phyloP scores from a whole-genome alignment of 2,329 filamentous ascomycete genomes.

The Fusarium sp. region DNA sequence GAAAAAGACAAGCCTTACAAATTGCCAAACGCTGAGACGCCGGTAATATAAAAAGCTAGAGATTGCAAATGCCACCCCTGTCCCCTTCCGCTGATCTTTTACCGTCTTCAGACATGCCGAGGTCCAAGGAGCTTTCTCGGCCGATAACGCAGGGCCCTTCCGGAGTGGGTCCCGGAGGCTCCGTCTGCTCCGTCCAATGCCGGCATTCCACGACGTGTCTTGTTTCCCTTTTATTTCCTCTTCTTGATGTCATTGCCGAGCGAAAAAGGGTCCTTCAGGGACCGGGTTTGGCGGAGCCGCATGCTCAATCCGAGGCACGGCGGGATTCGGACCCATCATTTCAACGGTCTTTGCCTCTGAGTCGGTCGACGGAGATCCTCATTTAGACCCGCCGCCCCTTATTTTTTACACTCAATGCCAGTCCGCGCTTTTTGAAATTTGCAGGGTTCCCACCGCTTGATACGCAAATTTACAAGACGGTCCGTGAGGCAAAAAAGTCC shows the following conservation, averaged over 20 bases:
- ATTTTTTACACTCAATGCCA: neutral
- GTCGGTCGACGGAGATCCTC: neutral
- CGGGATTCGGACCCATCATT: slow-evolving; percentile 20
- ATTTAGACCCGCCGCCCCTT: neutral
- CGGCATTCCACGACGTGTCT: slow-evolving; percentile 6
- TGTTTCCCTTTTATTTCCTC: slow-evolving; percentile 5
- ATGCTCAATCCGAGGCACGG: slow-evolving; percentile 24
- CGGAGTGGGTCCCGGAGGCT: slow-evolving; percentile 36
- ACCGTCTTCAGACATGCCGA: slow-evolving; percentile 28
- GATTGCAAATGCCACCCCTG: slow-evolving; percentile 22
- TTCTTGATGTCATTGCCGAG: slow-evolving; percentile 22
- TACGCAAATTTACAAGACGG: neutral
- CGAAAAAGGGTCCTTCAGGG: neutral
- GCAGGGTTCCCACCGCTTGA: neutral
- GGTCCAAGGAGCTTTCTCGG: slow-evolving; percentile 43
- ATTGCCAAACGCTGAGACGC: neutral
- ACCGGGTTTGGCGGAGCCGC: slow-evolving; percentile 5
- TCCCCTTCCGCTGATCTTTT: slow-evolving; percentile 7
- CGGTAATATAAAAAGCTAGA: slow-evolving; percentile 21
- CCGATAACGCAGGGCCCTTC: slow-evolving; percentile 18
- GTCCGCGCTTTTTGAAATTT: too few species aligned
- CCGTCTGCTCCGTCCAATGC: slow-evolving; percentile 23
- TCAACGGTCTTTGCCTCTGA: too few species aligned
- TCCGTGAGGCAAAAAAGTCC: neutral
- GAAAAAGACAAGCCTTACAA: neutral